A percentile compares a stretch with the other conserved stretches of the same genome.
Evolutionary conservation across 768 basidiomycete genomes (phyloP).

Genomic region (Mrakia gelida): DNA sequence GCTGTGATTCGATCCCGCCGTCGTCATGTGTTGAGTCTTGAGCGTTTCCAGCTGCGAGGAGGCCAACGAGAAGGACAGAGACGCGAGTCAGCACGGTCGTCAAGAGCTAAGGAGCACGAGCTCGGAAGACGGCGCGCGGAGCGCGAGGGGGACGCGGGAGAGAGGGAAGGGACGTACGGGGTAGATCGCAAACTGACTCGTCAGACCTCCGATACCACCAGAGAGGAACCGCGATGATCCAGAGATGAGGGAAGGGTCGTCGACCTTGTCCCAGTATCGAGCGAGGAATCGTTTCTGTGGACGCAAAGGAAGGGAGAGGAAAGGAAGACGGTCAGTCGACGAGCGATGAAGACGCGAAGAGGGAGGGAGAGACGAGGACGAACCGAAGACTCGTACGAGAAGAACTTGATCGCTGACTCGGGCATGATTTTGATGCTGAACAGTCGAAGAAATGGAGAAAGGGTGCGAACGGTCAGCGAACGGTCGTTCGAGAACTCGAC

Average conservation of each 20-base stretch:
- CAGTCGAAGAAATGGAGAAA: background rate
- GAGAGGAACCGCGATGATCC: constrained; percentile 88
- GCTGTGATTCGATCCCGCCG: constrained; percentile 49
- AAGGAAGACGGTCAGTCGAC: background rate
- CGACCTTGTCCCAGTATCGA: constrained; percentile 81
- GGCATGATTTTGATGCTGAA: constrained; percentile 33
- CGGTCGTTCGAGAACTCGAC: background rate
- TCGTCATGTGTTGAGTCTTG: constrained; percentile 99
- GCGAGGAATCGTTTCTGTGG: constrained; percentile 89
- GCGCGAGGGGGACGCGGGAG: constrained; percentile 18
- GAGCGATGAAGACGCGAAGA: too few species aligned
- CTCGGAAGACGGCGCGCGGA: background rate
- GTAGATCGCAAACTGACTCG: constrained; percentile 61
- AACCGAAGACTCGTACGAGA: constrained; percentile 87
- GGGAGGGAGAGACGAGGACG: constrained; percentile 40
- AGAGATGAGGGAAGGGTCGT: constrained; percentile 81
- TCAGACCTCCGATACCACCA: constrained; percentile 93
- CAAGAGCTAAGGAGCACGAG: background rate
- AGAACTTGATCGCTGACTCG: constrained; percentile 98
- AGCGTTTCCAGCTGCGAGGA: constrained; percentile 62
- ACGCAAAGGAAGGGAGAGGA: constrained; percentile 23
- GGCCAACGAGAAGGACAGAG: constrained; percentile 53
- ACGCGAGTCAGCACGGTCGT: background rate
- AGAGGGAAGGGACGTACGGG: constrained; percentile 22
- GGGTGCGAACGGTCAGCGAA: too few species aligned